phyloP scores from a whole-genome alignment of 208 protist species.

The Leishmania braziliensis region DNA sequence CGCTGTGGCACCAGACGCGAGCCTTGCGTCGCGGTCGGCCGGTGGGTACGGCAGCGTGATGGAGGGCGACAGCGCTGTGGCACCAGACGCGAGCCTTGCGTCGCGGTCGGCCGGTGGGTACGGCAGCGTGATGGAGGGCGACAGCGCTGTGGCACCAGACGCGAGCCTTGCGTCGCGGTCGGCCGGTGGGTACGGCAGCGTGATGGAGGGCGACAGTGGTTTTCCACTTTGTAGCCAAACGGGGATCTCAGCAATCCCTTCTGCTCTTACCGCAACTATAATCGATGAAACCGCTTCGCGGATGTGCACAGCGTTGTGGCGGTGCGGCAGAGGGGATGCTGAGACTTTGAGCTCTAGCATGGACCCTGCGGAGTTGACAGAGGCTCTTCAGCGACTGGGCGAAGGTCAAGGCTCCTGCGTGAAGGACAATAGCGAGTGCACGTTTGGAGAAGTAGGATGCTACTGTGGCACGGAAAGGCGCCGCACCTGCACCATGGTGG shows the following conservation, averaged over 20 bases:
- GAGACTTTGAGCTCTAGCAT: background rate
- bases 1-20: too few species aligned
- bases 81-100: too few species aligned
- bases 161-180: too few species aligned
- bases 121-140: too few species aligned
- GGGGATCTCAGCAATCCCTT: background rate
- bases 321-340: background rate
- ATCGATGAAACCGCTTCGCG: background rate
- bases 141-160: too few species aligned
- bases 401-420: slow-evolving; percentile 2
- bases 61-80: too few species aligned
- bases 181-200: too few species aligned
- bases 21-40: too few species aligned
- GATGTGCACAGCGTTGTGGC: background rate
- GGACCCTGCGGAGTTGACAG: slow-evolving; percentile 11
- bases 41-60: too few species aligned
- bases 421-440: slow-evolving; percentile 20
- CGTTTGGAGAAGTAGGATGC: slow-evolving; percentile 26
- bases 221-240: background rate
- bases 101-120: too few species aligned
- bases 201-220: too few species aligned
- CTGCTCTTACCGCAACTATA: background rate
- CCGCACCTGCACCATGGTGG: background rate
- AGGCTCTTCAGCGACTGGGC: slow-evolving; percentile 8
- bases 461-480: slow-evolving; percentile 3